phyloP scores from a whole-genome alignment of 1,284 basidiomycete genomes.

The Marasmius tenuissimus region DNA sequence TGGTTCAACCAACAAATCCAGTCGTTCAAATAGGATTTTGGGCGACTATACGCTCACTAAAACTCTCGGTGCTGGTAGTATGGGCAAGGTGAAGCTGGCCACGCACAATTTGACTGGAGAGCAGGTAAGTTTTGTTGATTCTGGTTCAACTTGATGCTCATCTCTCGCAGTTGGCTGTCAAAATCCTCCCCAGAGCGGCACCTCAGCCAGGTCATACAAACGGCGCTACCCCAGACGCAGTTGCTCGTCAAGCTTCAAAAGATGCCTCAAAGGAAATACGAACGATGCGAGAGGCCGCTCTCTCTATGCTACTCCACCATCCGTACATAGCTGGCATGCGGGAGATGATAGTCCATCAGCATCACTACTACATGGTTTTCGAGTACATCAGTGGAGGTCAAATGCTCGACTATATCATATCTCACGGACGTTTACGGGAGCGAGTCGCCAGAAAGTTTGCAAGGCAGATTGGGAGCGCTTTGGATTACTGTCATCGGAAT shows the following conservation, averaged over 20 bases:
- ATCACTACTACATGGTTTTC: constrained; percentile 99
- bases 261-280: constrained; percentile 96
- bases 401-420: constrained; percentile 99
- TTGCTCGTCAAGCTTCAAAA: constrained; percentile 83
- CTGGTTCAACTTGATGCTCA: constrained; percentile 1
- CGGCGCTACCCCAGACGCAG: constrained; percentile 47
- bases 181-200: constrained; percentile 89
- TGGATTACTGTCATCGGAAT: constrained; percentile 97
- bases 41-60: constrained; percentile 97
- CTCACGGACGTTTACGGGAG: constrained; percentile 94
- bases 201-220: constrained; percentile 49
- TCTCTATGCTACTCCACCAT: constrained; percentile 93
- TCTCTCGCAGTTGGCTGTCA: constrained; percentile 82
- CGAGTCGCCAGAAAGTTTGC: constrained; percentile 96
- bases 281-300: constrained; percentile 92
- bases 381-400: constrained; percentile 99
- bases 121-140: constrained; percentile 59
- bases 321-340: constrained; percentile 99
- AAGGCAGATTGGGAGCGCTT: constrained; percentile 91
- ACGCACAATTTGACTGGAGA: constrained; percentile 88
- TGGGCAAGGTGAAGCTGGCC: constrained; percentile 99
- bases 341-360: constrained; percentile 93
- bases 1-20: constrained; percentile 26
- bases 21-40: constrained; percentile 62
- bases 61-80: constrained; percentile 96